Evolutionary conservation across 495 filamentous ascomycete genomes (phyloP), one percentile per base, ranked within the genome.

Genomic region (Tuber borchii): DNA sequence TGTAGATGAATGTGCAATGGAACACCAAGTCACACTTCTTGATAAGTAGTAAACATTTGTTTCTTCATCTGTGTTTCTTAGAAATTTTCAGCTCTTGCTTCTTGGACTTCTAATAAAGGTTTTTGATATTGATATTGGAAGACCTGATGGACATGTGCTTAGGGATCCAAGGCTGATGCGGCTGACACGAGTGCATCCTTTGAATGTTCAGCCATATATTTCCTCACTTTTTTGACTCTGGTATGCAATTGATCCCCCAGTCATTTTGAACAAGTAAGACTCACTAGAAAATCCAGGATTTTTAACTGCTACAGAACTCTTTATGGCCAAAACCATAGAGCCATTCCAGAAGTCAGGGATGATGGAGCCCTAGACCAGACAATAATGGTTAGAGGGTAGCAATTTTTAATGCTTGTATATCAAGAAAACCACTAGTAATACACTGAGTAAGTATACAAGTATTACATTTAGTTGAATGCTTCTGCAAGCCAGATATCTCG

Each of bases 321-420:
- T 85, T 98, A 95, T 83, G 95, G 97, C n/a, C 86, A 95, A 77
- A 98, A 97, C 74, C 95, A 98, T 87, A 94, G 95, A 14, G 87
- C 92, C 0, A 94, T 97, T 9, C 95, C 95, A 5, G 83, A 87
- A 40, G 92, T 97, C 12, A 85, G 86, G 12, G 93, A 97, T 79
- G 86, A 88, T 45, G 89, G 91, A 9, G 88, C 94, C 70, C 88
- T 90, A 71, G 87, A 91, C 79, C 97, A 95, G 95, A 89, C 93
- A 74, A 91, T 98, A 74, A 90, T 89, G 20, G 87, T 98, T 61
- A 93, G 97, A 85, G 94, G 95, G 90, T 89, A 65, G n/a, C n/a
- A n/a, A n/a, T n/a, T n/a, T n/a, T n/a, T n/a, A n/a, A n/a, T n/a
- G n/a, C n/a, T n/a, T n/a, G n/a, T n/a, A n/a, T n/a, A n/a, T n/a